Conservation (phyloP, 163 green algal species). For the Coccomyxa subellipsoidea region DNA sequence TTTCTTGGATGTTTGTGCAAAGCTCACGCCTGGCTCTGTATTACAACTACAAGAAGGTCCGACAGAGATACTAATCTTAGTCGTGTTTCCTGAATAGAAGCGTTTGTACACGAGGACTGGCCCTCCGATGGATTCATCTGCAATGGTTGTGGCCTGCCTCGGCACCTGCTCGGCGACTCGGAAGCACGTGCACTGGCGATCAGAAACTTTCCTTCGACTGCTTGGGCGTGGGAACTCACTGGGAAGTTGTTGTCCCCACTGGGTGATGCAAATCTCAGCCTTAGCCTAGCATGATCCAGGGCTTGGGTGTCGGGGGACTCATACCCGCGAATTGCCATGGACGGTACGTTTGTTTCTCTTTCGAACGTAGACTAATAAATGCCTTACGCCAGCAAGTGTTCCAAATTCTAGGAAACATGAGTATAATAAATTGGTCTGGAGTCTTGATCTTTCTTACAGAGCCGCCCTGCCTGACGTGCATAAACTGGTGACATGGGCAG, state of each 20-base stretch:
- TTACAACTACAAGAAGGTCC: too few relatives aligned
- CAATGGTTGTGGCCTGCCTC: not conserved
- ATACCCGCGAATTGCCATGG: not conserved
- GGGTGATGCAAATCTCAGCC: too few relatives aligned
- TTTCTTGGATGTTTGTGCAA: too few relatives aligned
- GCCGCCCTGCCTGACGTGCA: not conserved
- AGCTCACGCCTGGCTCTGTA: too few relatives aligned
- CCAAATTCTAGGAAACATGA: not conserved
- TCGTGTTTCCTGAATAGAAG: too few relatives aligned
- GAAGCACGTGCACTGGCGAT: not conserved
- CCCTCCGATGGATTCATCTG: not conserved
- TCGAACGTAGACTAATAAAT: too few relatives aligned
- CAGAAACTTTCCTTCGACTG: not conserved
- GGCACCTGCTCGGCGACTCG: not conserved
- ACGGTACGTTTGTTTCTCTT: not conserved
- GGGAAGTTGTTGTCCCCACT: too few relatives aligned
- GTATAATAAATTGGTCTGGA: not conserved
- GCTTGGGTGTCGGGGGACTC: not conserved
- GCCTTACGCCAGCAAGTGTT: too few relatives aligned
- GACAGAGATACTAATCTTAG: too few relatives aligned
- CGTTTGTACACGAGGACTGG: too few relatives aligned
- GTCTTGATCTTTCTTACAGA: not conserved
- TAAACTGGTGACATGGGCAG: not conserved
- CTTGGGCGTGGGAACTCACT: too few relatives aligned
- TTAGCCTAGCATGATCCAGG: not conserved